Evolutionary conservation across 2,329 filamentous ascomycete genomes (phyloP).

Genomic region (Bipolaris oryzae): DNA sequence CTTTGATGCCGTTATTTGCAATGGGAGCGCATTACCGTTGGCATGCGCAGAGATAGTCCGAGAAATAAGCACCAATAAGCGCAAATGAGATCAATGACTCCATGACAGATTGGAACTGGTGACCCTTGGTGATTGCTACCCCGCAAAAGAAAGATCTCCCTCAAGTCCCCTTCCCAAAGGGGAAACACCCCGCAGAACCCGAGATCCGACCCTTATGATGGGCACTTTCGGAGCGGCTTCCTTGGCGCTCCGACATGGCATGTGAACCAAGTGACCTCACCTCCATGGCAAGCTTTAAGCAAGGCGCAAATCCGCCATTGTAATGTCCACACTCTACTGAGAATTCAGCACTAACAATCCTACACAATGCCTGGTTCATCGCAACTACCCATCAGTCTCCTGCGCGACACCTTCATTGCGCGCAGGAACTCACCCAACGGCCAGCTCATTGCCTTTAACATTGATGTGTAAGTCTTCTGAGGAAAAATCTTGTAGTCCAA

Average conservation of each 20-base stretch:
- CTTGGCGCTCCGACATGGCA: constrained; percentile 9
- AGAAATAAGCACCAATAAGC: background rate
- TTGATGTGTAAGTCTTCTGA: constrained; percentile 76
- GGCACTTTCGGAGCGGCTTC: constrained; percentile 5
- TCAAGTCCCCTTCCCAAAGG: background rate
- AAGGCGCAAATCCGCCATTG: background rate
- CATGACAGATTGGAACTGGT: background rate
- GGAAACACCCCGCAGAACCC: background rate
- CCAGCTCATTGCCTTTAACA: constrained; percentile 64
- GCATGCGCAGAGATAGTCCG: constrained; percentile 49
- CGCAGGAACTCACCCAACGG: constrained; percentile 63
- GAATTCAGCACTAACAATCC: background rate
- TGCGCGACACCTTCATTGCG: constrained; percentile 70
- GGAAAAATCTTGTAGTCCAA: too few species aligned
- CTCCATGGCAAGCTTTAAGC: constrained; percentile 12
- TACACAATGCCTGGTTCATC: constrained; percentile 62
- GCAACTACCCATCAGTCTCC: constrained; percentile 68
- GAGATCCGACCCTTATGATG: background rate
- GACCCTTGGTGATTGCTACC: background rate
- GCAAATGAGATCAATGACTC: background rate
- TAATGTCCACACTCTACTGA: background rate
- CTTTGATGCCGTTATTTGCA: constrained; percentile 63
- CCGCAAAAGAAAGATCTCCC: background rate
- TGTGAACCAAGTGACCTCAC: constrained; percentile 12
- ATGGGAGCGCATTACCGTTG: constrained; percentile 63